Evolutionary conservation across 129 eudicot species (phyloP).

Genomic region (Flaveria trinervia): DNA sequence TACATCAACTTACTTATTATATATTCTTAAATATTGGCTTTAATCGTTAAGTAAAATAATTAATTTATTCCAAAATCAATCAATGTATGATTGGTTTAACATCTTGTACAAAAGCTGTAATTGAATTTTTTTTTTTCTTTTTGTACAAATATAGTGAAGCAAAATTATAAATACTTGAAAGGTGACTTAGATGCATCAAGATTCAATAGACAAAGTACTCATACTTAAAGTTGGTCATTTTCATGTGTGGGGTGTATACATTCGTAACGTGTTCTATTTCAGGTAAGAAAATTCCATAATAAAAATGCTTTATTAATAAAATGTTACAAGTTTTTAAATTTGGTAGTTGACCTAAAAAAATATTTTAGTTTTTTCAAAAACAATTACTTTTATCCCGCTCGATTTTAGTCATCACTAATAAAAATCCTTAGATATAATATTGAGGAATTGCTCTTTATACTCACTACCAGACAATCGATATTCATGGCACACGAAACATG

Average conservation of each 20-base stretch:
- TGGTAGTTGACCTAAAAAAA: background rate
- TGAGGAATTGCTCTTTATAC: background rate
- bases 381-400: background rate
- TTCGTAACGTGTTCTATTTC: background rate
- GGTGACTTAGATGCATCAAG: conserved; percentile 11
- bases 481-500: conserved; percentile 20
- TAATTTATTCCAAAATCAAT: background rate
- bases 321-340: background rate
- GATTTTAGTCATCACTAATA: background rate
- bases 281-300: background rate
- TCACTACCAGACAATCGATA: conserved; percentile 3
- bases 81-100: conserved; percentile 12
- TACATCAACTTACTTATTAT: conserved; percentile 29
- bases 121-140: background rate
- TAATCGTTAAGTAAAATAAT: background rate
- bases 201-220: background rate
- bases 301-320: background rate
- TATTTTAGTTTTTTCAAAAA: background rate
- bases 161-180: conserved; percentile 15
- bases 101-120: background rate
- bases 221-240: background rate
- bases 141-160: conserved; percentile 19
- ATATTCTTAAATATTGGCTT: conserved; percentile 7
- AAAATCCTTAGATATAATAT: background rate
- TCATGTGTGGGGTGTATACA: conserved; percentile 2